Evolutionary conservation across 1,284 basidiomycete genomes (phyloP).

Genomic region (Leccinum fallax): DNA sequence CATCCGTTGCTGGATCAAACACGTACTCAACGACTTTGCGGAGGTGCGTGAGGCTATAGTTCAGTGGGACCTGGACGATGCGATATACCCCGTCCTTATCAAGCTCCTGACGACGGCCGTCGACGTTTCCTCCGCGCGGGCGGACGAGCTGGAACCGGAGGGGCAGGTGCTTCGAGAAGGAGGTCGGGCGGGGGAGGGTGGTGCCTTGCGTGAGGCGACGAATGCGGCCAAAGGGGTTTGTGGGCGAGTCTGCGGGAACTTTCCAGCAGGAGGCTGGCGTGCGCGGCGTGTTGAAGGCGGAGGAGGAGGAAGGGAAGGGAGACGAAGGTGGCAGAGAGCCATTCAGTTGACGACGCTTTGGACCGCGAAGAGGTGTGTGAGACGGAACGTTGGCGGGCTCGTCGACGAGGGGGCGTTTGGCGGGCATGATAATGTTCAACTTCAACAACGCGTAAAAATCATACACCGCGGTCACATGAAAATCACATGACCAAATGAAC

Average conservation of each 20-base stretch:
- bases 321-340: conserved; percentile 33
- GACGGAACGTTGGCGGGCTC: conserved; percentile 18
- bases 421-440: conserved; percentile 20
- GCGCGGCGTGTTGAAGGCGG: conserved; percentile 28
- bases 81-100: conserved; percentile 55
- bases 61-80: conserved; percentile 67
- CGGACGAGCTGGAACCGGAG: conserved; percentile 67
- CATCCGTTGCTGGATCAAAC: conserved; percentile 44
- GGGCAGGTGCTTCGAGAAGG: conserved; percentile 56
- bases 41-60: conserved; percentile 69
- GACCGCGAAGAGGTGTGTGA: conserved; percentile 31
- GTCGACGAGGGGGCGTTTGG: conserved; percentile 30
- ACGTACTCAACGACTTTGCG: conserved; percentile 63
- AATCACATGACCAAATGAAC: conserved; percentile 22
- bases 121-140: conserved; percentile 10
- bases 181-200: conserved; percentile 49
- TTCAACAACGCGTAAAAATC: conserved; percentile 23
- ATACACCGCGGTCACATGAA: conserved; percentile 20
- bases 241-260: conserved; percentile 52
- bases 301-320: conserved; percentile 29
- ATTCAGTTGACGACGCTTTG: conserved; percentile 32
- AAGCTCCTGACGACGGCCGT: conserved; percentile 20
- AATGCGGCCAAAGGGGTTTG: conserved; percentile 56
- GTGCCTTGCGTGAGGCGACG: conserved; percentile 36
- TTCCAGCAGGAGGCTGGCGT: conserved; percentile 31